Conservation (phyloP, 495 filamentous ascomycete species). For the Xylaria intraflava region DNA sequence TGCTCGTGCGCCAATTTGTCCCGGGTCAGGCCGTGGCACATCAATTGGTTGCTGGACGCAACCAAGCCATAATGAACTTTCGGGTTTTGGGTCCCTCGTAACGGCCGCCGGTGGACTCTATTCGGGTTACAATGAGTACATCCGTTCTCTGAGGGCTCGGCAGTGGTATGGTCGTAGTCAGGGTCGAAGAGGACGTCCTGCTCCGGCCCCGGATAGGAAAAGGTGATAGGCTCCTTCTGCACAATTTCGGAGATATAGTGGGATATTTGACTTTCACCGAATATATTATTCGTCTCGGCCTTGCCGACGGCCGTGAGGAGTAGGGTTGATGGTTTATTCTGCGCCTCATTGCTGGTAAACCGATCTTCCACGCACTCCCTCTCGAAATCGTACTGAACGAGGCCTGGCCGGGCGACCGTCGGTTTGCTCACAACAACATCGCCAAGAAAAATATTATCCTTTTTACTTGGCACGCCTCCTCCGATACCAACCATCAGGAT, state of each 20-base stretch:
- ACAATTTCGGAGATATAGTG: background rate
- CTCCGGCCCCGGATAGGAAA: background rate
- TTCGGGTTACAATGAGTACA: background rate
- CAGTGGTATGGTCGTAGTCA: background rate
- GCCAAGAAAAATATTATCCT: background rate
- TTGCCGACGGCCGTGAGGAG: background rate
- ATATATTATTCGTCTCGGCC: background rate
- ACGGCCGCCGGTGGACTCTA: background rate
- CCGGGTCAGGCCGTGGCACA: background rate
- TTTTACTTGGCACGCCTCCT: background rate
- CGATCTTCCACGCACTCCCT: background rate
- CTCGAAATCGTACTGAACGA: background rate
- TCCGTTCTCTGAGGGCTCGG: background rate
- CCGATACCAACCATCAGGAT: slow-evolving; percentile 23
- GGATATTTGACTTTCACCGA: background rate
- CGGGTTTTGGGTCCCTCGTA: background rate
- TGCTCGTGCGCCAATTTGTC: slow-evolving; percentile 10
- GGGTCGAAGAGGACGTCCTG: background rate
- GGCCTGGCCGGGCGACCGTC: background rate
- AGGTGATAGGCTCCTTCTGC: background rate
- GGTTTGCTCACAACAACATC: background rate
- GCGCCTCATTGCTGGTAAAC: background rate
- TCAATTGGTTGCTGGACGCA: background rate
- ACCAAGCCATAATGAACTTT: slow-evolving; percentile 24
- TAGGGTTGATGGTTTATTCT: background rate